phyloP scores from a whole-genome alignment of 139 green algal species.

The Coccomyxa sp. region DNA sequence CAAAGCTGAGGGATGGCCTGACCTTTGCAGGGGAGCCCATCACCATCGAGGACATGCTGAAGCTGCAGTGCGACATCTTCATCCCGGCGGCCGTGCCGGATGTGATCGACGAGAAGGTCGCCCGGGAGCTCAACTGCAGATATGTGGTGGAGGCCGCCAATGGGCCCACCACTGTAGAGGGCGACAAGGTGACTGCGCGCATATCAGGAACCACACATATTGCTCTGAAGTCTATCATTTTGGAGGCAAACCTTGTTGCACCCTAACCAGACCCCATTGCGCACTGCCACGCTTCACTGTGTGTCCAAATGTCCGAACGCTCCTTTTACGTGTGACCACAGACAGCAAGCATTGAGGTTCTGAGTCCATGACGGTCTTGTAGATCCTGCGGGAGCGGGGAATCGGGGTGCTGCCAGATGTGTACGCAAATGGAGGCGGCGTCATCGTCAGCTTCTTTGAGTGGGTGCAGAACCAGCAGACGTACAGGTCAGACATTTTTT shows the following conservation, averaged over 20 bases:
- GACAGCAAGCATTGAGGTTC: too few relatives aligned
- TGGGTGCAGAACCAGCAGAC: constrained; percentile 87
- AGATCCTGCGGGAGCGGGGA: constrained; percentile 37
- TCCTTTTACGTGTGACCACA: too few relatives aligned
- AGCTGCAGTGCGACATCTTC: constrained; percentile 26
- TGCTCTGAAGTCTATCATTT: constrained; percentile 4
- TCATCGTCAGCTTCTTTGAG: constrained; percentile 81
- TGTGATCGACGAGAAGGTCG: constrained; percentile 16
- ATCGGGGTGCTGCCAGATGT: constrained; percentile 58
- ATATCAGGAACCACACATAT: constrained; percentile 38
- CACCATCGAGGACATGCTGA: constrained; percentile 14
- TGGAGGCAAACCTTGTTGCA: not conserved
- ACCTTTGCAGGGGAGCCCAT: constrained; percentile 4
- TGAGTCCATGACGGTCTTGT: too few relatives aligned
- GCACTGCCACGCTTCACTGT: too few relatives aligned
- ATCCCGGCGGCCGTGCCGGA: constrained; percentile 26
- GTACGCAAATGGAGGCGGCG: constrained; percentile 50
- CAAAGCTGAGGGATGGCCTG: too few relatives aligned
- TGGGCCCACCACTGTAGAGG: constrained; percentile 51
- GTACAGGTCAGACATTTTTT: constrained; percentile 32
- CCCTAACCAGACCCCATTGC: not conserved
- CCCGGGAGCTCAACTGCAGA: constrained; percentile 5
- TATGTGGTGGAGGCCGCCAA: constrained; percentile 42
- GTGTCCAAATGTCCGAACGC: too few relatives aligned
- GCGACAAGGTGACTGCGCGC: constrained; percentile 25